Conservation (phyloP, 345 rosid species). For the Acer saccharum region DNA sequence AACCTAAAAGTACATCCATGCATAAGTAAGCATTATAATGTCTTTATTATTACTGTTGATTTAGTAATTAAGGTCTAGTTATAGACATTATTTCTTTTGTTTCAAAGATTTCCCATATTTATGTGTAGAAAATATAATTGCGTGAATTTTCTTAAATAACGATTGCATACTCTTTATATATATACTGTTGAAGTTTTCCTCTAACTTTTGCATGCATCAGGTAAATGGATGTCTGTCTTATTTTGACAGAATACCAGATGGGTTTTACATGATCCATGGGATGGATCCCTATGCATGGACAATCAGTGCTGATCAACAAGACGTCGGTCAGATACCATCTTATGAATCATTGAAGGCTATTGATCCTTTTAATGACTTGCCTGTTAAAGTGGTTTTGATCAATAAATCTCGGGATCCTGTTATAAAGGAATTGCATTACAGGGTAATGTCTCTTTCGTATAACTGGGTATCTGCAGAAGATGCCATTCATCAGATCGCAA, state of each 20-base stretch:
- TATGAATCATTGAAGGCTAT: conserved; percentile 43
- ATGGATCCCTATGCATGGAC: conserved; percentile 57
- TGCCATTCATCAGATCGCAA: conserved; percentile 44
- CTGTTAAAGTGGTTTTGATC: conserved; percentile 45
- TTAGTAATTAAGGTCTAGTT: background rate
- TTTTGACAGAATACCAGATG: conserved; percentile 51
- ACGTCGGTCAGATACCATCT: conserved; percentile 43
- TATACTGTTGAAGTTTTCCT: background rate
- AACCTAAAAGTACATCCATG: no score
- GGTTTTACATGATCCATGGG: conserved; percentile 53
- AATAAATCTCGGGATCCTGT: conserved; percentile 37
- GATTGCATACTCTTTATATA: background rate
- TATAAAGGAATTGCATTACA: conserved; percentile 43
- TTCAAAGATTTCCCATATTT: background rate
- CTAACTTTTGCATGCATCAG: conserved; percentile 30
- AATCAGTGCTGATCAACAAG: conserved; percentile 43
- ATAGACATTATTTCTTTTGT: background rate
- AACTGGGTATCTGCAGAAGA: conserved; percentile 35
- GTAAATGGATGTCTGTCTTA: conserved; percentile 56
- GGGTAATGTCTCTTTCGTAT: conserved; percentile 35
- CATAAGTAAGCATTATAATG: no score
- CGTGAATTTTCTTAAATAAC: background rate
- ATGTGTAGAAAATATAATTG: background rate
- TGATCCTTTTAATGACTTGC: conserved; percentile 35
- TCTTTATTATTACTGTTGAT: background rate